phyloP scores from a whole-genome alignment of 2,329 filamentous ascomycete genomes.

The Hypomyces rosellus region DNA sequence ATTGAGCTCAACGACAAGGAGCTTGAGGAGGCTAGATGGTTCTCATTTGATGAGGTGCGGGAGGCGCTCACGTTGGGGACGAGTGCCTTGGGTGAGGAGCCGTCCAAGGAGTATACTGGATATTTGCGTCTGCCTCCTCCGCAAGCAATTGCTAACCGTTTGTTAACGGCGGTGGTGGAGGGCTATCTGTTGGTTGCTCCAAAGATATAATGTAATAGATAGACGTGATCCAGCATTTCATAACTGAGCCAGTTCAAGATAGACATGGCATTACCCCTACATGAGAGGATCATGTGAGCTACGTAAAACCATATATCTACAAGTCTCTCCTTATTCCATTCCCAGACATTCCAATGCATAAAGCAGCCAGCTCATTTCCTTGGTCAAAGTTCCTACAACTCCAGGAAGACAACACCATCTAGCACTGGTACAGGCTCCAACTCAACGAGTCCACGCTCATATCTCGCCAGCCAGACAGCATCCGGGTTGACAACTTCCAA shows the following conservation, averaged over 20 bases:
- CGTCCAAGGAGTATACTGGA: constrained; percentile 64
- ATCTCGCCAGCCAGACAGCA: constrained; percentile 66
- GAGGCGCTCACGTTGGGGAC: constrained; percentile 63
- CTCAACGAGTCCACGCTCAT: constrained; percentile 38
- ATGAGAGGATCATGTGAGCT: not conserved
- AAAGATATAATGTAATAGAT: constrained; percentile 40
- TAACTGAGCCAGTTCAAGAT: not conserved
- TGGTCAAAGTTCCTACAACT: constrained; percentile 18
- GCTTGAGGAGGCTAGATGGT: constrained; percentile 86
- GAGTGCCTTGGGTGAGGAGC: constrained; percentile 58
- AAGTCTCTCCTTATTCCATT: not conserved
- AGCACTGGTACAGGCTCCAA: constrained; percentile 33
- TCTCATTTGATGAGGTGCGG: constrained; percentile 70
- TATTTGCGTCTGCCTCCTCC: constrained; percentile 71
- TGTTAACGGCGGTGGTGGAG: constrained; percentile 72
- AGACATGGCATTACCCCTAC: not conserved
- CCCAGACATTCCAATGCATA: not conserved
- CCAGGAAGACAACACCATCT: constrained; percentile 36
- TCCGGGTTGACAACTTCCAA: constrained; percentile 63
- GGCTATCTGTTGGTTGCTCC: constrained; percentile 57
- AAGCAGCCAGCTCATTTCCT: not conserved
- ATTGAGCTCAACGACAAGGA: constrained; percentile 88
- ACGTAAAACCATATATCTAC: not conserved
- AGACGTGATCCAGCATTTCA: not conserved
- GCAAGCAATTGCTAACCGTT: constrained; percentile 87